A percentile compares a stretch with the other conserved stretches of the same genome.
Conservation (phyloP, 2,329 filamentous ascomycete genomes). For the Pyricularia grisea region DNA sequence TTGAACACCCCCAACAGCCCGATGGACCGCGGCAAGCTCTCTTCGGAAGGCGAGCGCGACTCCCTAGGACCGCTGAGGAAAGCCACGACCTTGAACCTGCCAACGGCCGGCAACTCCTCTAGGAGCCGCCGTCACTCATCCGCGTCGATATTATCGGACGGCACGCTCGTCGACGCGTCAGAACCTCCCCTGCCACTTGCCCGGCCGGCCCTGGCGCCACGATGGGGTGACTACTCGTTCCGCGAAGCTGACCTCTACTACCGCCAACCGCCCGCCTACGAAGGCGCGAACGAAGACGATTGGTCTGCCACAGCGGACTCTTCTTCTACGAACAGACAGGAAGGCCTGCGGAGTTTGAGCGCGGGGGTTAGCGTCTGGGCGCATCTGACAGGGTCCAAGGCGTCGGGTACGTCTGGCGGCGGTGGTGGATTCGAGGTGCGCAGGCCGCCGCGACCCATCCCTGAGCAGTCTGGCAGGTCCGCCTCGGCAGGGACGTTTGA, state of each 20-base stretch:
- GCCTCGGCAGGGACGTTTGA: not conserved
- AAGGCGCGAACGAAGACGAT: not conserved
- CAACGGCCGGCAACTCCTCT: not conserved
- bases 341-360: not conserved
- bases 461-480: not conserved
- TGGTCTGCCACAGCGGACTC: not conserved
- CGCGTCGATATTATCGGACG: constrained; percentile 8
- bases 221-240: constrained; percentile 24
- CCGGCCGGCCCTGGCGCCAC: constrained; percentile 12
- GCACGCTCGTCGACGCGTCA: constrained; percentile 8
- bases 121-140: not conserved
- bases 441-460: not conserved
- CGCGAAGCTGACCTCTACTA: constrained; percentile 26
- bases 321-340: not conserved
- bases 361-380: not conserved
- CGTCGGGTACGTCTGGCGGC: not conserved
- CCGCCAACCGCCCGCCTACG: not conserved
- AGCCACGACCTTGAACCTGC: not conserved
- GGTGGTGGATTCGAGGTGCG: constrained; percentile 2
- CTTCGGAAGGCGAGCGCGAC: not conserved
- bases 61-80: not conserved
- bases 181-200: constrained; percentile 5
- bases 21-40: not conserved
- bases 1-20: not conserved
- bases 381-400: not conserved